Evolutionary conservation across 2,329 filamentous ascomycete genomes (phyloP), one percentile per base, ranked within the genome.

Genomic region (Apiospora pterosperma): DNA sequence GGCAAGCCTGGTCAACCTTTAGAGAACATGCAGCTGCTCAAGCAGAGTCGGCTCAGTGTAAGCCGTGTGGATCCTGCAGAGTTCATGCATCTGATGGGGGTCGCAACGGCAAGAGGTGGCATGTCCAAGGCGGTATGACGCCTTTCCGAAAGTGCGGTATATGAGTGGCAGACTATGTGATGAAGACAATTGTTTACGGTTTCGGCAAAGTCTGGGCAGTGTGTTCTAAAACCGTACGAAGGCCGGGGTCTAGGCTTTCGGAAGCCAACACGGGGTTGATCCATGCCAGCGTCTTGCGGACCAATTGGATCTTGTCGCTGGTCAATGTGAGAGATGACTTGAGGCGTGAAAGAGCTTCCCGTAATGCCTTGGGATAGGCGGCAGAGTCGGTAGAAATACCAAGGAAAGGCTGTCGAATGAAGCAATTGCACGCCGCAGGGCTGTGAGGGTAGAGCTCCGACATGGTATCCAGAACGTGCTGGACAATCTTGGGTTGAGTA

Each of bases 1-100:
- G 87, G 86, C 6, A 81, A 82, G 44, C 74, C 76, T 0, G 84
- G 84, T 0, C 78, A 85, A 10, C 82, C 86, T 7, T 79, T 97
- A 44, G 86, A 88, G 71, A 84, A 87, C 61, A 92, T 98, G 88
- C 92, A 97, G 78, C 85, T 96, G 78, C 81, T 97, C 67, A 95
- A 89, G 73, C 88, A 93, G 78, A 85, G 87, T n/a, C 85, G 95
- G 42, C 78, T 97, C 62, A 97, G 93, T 74, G 94, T 98, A 10
- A 89, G 86, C 71, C 87, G 83, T 67, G 90, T 94, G 8, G 84
- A 81, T 60, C 77, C 77, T 14, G 78, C 77, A 0, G 90, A 94
- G 76, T 94, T 90, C 88, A 77, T 85, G 38, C 86, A 85, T 68
- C 79, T 93, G 63, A 80, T 86, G 58, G 74, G 78, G 1, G 70